These are phyloP conservation scores for Solanum sitiens DNA, from an alignment of 257 asterid genomes.

Conservation along the genomic window DNA sequence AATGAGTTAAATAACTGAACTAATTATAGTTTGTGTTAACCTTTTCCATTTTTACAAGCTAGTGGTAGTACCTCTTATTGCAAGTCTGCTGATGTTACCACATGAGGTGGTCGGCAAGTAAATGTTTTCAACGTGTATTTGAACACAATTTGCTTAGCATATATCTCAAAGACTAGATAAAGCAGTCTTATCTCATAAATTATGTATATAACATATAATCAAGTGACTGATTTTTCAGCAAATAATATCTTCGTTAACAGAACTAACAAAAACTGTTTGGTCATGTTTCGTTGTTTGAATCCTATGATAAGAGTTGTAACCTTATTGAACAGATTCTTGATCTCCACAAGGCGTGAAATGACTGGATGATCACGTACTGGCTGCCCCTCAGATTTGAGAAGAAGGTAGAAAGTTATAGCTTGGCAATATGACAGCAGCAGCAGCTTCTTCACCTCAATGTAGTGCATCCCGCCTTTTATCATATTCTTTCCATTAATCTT, in stretches of 20 bases:
- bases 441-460: constrained; percentile 68
- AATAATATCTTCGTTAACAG: neutral
- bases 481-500: constrained; percentile 41
- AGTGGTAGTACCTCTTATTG: neutral
- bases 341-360: constrained; percentile 76
- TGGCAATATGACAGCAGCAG: constrained; percentile 86
- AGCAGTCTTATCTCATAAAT: neutral
- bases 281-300: neutral
- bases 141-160: neutral
- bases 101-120: neutral
- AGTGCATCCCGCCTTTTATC: constrained; percentile 49
- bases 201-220: neutral
- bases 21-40: neutral
- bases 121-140: neutral
- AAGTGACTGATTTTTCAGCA: neutral
- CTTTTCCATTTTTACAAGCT: neutral
- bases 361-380: constrained; percentile 97
- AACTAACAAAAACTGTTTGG: neutral
- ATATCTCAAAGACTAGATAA: neutral
- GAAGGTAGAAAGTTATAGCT: constrained; percentile 87
- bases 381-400: constrained; percentile 90
- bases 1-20: neutral
- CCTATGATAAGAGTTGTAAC: constrained; percentile 21
- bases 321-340: constrained; percentile 79
- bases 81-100: neutral